Evolutionary conservation across 176 grass and related monocot genomes (phyloP).

Genomic region (Puccinellia tenuiflora): DNA sequence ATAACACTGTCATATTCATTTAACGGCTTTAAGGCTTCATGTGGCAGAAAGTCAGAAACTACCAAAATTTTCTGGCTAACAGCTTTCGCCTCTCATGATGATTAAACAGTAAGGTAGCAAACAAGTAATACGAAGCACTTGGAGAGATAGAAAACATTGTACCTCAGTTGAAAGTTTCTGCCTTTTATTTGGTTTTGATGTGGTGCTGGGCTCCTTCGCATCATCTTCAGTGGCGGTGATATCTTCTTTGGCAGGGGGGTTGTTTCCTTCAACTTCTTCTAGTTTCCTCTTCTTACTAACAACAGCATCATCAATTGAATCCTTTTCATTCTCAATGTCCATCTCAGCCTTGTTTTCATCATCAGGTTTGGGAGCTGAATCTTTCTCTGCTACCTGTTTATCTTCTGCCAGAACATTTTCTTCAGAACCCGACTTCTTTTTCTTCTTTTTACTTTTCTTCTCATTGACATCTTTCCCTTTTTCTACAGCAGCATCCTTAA

Average conservation of each 20-base stretch:
- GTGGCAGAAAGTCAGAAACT: neutral
- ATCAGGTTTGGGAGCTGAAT: slow-evolving; percentile 24
- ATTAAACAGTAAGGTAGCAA: neutral
- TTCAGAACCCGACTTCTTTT: slow-evolving; percentile 38
- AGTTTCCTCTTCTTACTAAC: slow-evolving; percentile 56
- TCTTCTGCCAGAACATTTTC: slow-evolving; percentile 40
- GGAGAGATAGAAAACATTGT: neutral
- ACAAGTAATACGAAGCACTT: neutral
- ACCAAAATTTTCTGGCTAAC: neutral
- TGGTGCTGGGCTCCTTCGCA: neutral
- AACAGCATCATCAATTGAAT: slow-evolving; percentile 31
- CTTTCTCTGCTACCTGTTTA: slow-evolving; percentile 28
- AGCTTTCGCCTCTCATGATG: neutral
- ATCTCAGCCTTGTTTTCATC: slow-evolving; percentile 34
- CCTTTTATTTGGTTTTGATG: slow-evolving; percentile 46
- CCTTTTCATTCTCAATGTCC: slow-evolving; percentile 16
- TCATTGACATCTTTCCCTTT: slow-evolving; percentile 26
- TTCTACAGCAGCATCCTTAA: slow-evolving; percentile 20
- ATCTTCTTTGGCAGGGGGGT: too few relatives aligned
- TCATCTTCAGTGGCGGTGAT: slow-evolving; percentile 26
- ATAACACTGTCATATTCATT: neutral
- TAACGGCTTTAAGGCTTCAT: neutral
- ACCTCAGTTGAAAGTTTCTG: slow-evolving; percentile 70
- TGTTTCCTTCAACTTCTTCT: too few relatives aligned
- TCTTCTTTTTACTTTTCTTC: slow-evolving; percentile 46